Percentiles rank a stretch among this genome's conserved stretches.
Evolutionary conservation across 2,329 filamentous ascomycete species (phyloP).

Genomic region (Diaporthe amygdali): DNA sequence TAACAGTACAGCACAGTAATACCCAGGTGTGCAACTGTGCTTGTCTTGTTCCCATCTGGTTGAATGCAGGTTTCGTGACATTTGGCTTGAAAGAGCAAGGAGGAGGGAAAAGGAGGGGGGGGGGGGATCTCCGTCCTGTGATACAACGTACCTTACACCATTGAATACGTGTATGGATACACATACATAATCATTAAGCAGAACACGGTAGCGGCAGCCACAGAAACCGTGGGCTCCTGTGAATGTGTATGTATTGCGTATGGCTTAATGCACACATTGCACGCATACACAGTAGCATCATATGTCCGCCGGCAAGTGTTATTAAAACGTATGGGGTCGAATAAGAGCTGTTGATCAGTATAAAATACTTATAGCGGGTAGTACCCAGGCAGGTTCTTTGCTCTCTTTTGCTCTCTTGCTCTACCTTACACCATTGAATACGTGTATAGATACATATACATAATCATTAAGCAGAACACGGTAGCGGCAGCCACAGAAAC

Average conservation of each 20-base stretch:
- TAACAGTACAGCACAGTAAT: neutral
- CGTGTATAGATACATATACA: neutral
- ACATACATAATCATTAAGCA: neutral
- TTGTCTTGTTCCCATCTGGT: neutral
- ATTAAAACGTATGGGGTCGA: no score
- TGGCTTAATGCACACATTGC: neutral
- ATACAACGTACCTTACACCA: neutral
- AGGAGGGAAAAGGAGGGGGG: neutral
- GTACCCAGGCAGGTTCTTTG: no score
- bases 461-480: neutral
- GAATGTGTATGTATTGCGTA: neutral
- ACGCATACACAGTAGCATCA: neutral
- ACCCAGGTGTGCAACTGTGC: no score
- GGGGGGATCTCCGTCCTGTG: neutral
- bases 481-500: neutral
- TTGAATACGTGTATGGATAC: neutral
- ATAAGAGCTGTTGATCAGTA: no score
- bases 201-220: neutral
- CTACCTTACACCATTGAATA: neutral
- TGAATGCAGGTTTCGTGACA: neutral
- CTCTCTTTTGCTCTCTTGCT: neutral
- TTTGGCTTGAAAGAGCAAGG: neutral
- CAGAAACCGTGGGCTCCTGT: neutral
- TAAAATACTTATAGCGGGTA: no score
- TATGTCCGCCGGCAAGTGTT: no score